Base-by-base conservation (phyloP, 768 basidiomycete species). In the Agaricus sinodeliciosus region DNA sequence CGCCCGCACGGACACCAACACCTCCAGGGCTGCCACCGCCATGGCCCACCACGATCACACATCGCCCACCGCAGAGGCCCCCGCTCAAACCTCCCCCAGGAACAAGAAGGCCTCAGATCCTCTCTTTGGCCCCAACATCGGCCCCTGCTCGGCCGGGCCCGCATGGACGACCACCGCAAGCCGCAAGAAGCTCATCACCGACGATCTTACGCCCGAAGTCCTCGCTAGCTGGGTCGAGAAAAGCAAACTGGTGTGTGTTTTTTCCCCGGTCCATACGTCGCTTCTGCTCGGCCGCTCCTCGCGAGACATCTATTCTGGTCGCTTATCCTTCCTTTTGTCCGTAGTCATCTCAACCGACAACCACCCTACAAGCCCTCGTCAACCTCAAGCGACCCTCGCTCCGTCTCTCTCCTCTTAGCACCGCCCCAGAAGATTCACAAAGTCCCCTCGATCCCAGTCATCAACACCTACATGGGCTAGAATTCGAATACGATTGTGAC, bases 401-500 rank as follows among this genome's bases (percentile, higher is more conserved):
- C 31, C 80, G 85, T 11, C 79, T 94, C 3, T 84, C 82, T 7
- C 90, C 85, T 0, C 72, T 88, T 16, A 60, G 75, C 3, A 62
- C 77, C 12, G 61, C 72, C 2, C 71, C 74, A 34, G 78, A 82
- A 25, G 76, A 77, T 13, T 53, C 59, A 19, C 53, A 60, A n/a
- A 46, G 56, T 46, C 64, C 71, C 31, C 65, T 74, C 36, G 65
- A 76, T 35, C 58, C 65, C 16, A 74, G 80, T 54, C 72, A 73
- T 16, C 76, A 77, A 13, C 81, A 82, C 44, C 81, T 83, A 47
- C 90, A 93, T 60, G 81, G 84, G 15, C 75, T 95, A 55, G 91
- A 92, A 63, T 97, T 96, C 67, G 85, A 89, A 64, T 97, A 88
- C 66, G 94, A 97, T 64, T 90, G 89, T 57, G 90, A 93, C 54